phyloP scores from a whole-genome alignment of 805 yeast genomes.

The Metschnikowia kofuensis region DNA sequence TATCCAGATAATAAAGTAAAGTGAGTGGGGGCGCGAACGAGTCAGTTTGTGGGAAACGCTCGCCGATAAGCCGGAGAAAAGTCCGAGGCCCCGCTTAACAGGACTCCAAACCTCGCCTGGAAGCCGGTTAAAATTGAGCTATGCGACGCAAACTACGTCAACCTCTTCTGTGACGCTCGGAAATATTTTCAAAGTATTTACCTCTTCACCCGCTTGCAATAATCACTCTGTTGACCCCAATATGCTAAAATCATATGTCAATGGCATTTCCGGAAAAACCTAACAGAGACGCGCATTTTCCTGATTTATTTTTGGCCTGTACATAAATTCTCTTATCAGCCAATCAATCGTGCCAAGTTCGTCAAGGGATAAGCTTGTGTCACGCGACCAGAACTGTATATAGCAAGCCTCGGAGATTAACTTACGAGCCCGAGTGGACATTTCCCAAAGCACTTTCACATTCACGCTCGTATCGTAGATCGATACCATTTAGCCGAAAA shows the following conservation, averaged over 20 bases:
- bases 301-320: not conserved
- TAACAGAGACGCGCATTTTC: not conserved
- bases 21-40: too few relatives aligned
- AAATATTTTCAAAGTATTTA: too few relatives aligned
- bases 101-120: too few relatives aligned
- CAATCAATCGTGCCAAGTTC: not conserved
- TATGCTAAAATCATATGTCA: too few relatives aligned
- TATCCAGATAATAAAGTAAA: too few relatives aligned
- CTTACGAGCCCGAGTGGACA: not conserved
- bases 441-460: not conserved
- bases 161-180: too few relatives aligned
- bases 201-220: too few relatives aligned
- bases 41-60: too few relatives aligned
- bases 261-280: not conserved
- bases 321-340: not conserved
- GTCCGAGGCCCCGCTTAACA: not conserved
- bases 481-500: not conserved
- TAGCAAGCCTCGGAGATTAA: not conserved
- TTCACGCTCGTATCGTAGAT: not conserved
- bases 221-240: too few relatives aligned
- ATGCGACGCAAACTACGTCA: too few relatives aligned
- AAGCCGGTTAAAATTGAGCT: not conserved
- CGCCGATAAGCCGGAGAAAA: conserved; percentile 7
- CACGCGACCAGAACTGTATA: conserved; percentile 1
- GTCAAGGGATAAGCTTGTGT: conserved; percentile 1